Base-by-base conservation (phyloP, 2,329 filamentous ascomycete genomes). In the Scopulariopsis brevicaulis region DNA sequence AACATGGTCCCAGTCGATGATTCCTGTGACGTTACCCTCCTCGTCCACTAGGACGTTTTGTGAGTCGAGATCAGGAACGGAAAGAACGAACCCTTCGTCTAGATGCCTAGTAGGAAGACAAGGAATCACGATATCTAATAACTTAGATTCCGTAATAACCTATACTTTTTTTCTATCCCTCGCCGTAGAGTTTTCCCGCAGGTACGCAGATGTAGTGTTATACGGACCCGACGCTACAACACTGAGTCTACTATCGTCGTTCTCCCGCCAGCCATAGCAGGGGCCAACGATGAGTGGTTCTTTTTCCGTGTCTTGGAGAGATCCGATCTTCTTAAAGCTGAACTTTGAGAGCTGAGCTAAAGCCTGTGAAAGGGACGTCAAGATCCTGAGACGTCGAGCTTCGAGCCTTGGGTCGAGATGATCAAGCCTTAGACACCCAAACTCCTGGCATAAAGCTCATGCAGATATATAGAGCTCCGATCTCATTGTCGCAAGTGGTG, bases 21-120 rank as follows among this genome's bases (percentile, higher is more conserved):
- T 43, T 18, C 60, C 60, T 2, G 54, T 59, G 8, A 61, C 12
- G 12, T 32, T 55, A 2, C 60, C 61, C 18, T 61, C 22, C 12
- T 58, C 59, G 37, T 60, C 57, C 14, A 61, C 58, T n/a, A 61
- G 25, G 53, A 63, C 15, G 40, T 61, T 64, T 46, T 63, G 60
- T 2, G 59, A 62, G 57, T 65, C 61, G 18, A 62, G 62, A 46
- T 61, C 62, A 8, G 63, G 64, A 40, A 56, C 24, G 4, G 53
- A 58, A 24, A 64, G 59, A n/a, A 62, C 56, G 46, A 65, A 63
- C 32, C 54, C 32, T 53, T 59, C 57, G 34, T 46, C 46, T 34
- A 56, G 48, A 24, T 53, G 50, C 59, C 50, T 22, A 52, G 48
- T 40, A 62, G 15, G n/a, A 28, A 53, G 50, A 2, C 22, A 53